Base-by-base conservation (phyloP, 192 early-diverging fungal species). In the Kappamyces sp. region DNA sequence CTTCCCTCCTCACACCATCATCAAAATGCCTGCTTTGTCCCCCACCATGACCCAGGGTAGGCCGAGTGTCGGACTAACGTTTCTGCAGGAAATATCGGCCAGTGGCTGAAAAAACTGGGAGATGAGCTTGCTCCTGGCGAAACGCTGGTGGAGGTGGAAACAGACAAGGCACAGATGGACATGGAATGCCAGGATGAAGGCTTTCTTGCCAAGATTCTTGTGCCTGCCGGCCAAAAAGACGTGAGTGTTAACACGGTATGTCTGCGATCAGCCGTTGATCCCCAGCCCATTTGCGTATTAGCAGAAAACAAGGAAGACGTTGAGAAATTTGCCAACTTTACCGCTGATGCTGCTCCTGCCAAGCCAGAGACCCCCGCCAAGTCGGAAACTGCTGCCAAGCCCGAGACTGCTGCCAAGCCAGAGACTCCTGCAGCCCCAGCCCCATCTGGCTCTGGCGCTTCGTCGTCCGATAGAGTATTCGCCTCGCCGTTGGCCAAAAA, bases 141-240 rank as follows among this genome's bases (percentile, higher is more conserved):
- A 69, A 85, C 95, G 38, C 71, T 98, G 40, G 83, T 93, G 29
- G 95, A 94, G 70, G 91, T 99, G 55, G 96, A 99, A 70, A 99
- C 96, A 32, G 96, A 99, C 69, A 99, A 99, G 87, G 96, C 96
- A 8, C 89, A 91, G 70, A 96, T 99, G 93, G 96, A 99, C 66
- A 93, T 99, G 55, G 96, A 99, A 71, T 94, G 89, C 61, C 93
- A 96, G 73, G 96, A 99, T 60, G 96, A 99, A 63, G 96, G 96
- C 14, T 89, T 84, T 57, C 66, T 99, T 48, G 96, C 91, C 67
- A 92, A 96, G 84, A 88, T 96, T 62, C 78, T 99, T 68, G 70
- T 87, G 60, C 55, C 66, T 40, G 42, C 57, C 39, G 91, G 91
- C 36, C 75, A 82, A 57, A 96, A 99, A 84, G 92, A 97, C 64